phyloP scores from a whole-genome alignment of 768 basidiomycete genomes.

The Lactarius hatsudake region DNA sequence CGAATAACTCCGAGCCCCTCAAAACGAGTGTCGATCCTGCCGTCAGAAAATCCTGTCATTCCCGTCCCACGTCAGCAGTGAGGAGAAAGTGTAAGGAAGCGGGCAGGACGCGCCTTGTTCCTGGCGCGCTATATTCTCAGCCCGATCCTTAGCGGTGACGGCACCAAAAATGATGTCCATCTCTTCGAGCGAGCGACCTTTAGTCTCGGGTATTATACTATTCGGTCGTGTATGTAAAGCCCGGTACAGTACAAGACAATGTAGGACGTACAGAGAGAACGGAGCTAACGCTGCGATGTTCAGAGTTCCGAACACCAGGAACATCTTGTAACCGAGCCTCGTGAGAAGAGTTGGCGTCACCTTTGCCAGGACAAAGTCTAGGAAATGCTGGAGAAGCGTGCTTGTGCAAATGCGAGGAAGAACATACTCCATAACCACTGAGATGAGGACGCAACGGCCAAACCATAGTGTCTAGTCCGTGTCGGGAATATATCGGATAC shows the following conservation, averaged over 20 bases:
- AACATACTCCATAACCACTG: constrained; percentile 81
- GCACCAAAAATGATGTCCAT: constrained; percentile 61
- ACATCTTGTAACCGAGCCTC: constrained; percentile 67
- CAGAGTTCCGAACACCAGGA: constrained; percentile 73
- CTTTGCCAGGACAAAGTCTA: constrained; percentile 72
- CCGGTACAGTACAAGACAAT: background rate
- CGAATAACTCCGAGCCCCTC: background rate
- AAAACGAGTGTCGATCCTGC: background rate
- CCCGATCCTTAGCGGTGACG: constrained; percentile 52
- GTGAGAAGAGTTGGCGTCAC: constrained; percentile 63
- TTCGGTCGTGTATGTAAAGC: background rate
- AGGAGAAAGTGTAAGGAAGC: background rate
- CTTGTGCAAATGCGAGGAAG: background rate
- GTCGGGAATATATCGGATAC: constrained; percentile 87
- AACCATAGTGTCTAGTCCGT: constrained; percentile 75
- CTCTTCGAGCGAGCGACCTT: constrained; percentile 46
- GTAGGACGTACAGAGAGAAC: constrained; percentile 55
- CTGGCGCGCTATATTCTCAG: constrained; percentile 48
- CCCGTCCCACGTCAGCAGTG: background rate
- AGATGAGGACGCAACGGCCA: constrained; percentile 68
- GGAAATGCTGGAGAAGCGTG: background rate
- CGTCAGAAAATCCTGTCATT: constrained; percentile 2
- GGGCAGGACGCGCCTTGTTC: constrained; percentile 36
- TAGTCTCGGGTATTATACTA: constrained; percentile 43
- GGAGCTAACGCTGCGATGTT: constrained; percentile 68